These are phyloP conservation scores for Pythium scleroteichum DNA, from an alignment of 352 stramenopile species.

Conservation along the genomic window DNA sequence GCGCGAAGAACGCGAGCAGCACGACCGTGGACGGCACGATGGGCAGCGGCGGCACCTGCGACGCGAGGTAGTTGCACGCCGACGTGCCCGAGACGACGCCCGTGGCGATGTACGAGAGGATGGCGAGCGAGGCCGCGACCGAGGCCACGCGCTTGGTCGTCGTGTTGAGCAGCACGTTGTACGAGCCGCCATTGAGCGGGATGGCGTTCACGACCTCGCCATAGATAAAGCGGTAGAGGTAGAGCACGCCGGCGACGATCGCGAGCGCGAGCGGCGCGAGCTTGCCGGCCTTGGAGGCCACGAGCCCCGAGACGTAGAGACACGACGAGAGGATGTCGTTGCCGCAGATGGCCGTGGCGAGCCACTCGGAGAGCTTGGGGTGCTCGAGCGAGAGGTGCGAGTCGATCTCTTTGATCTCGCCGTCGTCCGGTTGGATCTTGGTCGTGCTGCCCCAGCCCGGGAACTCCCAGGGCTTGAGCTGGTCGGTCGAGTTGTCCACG, in stretches of 20 bases:
- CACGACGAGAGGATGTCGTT: conserved; percentile 96
- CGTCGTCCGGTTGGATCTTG: conserved; percentile 55
- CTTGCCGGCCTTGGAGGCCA: conserved; percentile 88
- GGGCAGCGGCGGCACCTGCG: conserved; percentile 67
- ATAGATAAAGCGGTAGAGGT: conserved; percentile 94
- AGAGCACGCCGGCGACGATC: conserved; percentile 89
- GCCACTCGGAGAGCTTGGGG: conserved; percentile 90
- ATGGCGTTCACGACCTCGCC: conserved; percentile 93
- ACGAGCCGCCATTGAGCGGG: conserved; percentile 94
- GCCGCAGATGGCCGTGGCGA: conserved; percentile 93
- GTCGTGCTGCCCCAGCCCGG: conserved; percentile 78
- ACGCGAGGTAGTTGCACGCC: conserved; percentile 85
- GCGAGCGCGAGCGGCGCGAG: conserved; percentile 89
- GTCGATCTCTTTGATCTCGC: conserved; percentile 75
- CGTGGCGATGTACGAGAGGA: conserved; percentile 97
- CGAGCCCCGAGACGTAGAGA: conserved; percentile 88
- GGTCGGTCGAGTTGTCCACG: conserved; percentile 68
- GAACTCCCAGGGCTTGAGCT: conserved; percentile 85
- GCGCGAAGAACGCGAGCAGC: conserved; percentile 91
- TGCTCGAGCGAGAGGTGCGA: conserved; percentile 71
- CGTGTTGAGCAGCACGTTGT: conserved; percentile 96
- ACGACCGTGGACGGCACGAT: conserved; percentile 79
- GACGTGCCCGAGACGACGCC: conserved; percentile 88
- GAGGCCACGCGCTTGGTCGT: conserved; percentile 93
- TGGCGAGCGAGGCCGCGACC: conserved; percentile 91